Conservation (phyloP, 2,329 filamentous ascomycete species). For the Neofusicoccum ribis region DNA sequence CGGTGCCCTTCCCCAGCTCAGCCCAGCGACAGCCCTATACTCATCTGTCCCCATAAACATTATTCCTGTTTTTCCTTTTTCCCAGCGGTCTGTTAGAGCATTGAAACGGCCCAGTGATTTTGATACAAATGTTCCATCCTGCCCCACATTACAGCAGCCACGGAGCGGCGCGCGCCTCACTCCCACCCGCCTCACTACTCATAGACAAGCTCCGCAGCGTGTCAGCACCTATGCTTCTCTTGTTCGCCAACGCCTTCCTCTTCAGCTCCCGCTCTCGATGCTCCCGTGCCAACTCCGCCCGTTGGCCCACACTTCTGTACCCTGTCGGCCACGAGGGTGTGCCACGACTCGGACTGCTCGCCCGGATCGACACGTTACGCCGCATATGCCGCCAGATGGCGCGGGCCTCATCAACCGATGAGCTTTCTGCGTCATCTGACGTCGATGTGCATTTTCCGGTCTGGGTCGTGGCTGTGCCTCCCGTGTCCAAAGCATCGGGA, state of each 20-base stretch:
- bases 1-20: slow-evolving; percentile 8
- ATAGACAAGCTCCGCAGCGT: slow-evolving; percentile 37
- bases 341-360: neutral
- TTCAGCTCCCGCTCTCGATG: slow-evolving; percentile 28
- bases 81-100: slow-evolving; percentile 2
- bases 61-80: slow-evolving; percentile 12
- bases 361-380: slow-evolving; percentile 19
- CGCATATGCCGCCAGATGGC: slow-evolving; percentile 20
- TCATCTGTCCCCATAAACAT: neutral
- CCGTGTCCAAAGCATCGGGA: neutral
- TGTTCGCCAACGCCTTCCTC: slow-evolving; percentile 38
- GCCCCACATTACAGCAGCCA: slow-evolving; percentile 12
- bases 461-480: slow-evolving; percentile 1
- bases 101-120: slow-evolving; percentile 8
- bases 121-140: slow-evolving; percentile 2
- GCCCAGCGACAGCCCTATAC: slow-evolving; percentile 2
- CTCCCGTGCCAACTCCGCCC: slow-evolving; percentile 12
- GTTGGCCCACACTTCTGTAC: neutral
- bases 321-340: slow-evolving; percentile 17
- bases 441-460: slow-evolving; percentile 5
- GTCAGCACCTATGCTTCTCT: slow-evolving; percentile 43
- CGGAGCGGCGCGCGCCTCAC: slow-evolving; percentile 10
- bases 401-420: slow-evolving; percentile 19
- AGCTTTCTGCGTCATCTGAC: slow-evolving; percentile 16
- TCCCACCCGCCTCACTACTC: slow-evolving; percentile 10